Percentiles rank a stretch among this genome's conserved stretches.
Conservation (phyloP, 441 rosid species). For the Isatis lusitanica region DNA sequence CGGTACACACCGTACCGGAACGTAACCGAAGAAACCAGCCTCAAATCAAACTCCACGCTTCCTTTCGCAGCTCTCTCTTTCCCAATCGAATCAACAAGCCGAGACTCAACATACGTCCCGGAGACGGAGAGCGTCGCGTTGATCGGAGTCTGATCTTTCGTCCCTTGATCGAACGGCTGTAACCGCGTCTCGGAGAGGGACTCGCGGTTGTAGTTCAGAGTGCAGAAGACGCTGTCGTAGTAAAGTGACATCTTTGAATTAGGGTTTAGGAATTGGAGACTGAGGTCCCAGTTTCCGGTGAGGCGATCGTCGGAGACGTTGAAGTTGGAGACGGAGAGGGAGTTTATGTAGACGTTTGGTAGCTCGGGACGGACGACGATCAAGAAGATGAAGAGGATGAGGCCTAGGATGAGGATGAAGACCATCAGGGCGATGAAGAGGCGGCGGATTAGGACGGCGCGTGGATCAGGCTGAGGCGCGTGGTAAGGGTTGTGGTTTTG, state of each 20-base stretch:
- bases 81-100: constrained; percentile 35
- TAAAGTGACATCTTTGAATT: constrained; percentile 66
- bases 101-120: constrained; percentile 44
- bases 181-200: constrained; percentile 46
- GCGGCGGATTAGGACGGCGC: constrained; percentile 52
- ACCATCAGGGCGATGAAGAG: constrained; percentile 34
- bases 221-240: constrained; percentile 39
- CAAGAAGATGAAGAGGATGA: constrained; percentile 57
- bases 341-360: constrained; percentile 50
- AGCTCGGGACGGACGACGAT: constrained; percentile 71
- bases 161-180: constrained; percentile 64
- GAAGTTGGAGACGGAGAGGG: constrained; percentile 62
- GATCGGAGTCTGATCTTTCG: constrained; percentile 42
- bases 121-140: constrained; percentile 44
- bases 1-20: constrained; percentile 53
- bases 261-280: constrained; percentile 57
- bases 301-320: constrained; percentile 45
- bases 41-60: constrained; percentile 50
- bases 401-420: constrained; percentile 45
- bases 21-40: constrained; percentile 42
- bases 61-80: constrained; percentile 41
- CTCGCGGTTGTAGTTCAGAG: constrained; percentile 34
- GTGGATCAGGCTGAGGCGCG: constrained; percentile 48
- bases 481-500: constrained; percentile 40
- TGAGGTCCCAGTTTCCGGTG: constrained; percentile 56